These are phyloP conservation scores for Mucor circinelloides DNA, from an alignment of 371 early-diverging fungal genomes.

Conservation along the genomic window DNA sequence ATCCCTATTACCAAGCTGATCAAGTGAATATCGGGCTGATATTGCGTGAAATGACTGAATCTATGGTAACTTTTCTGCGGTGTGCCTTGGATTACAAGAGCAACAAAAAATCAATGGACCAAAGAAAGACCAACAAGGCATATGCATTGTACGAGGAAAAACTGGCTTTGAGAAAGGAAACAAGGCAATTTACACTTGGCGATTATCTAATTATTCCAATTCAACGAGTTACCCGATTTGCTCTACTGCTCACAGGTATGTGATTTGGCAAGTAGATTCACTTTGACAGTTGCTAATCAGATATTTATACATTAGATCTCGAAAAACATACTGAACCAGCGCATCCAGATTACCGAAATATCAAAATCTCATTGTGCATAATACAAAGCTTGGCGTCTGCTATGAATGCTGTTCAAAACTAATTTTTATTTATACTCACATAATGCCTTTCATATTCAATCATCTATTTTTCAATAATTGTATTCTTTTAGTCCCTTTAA, in stretches of 20 bases:
- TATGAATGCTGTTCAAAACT: conserved; percentile 48
- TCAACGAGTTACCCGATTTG: conserved; percentile 43
- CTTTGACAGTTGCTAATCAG: background rate
- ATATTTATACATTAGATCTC: conserved; percentile 29
- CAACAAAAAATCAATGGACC: conserved; percentile 27
- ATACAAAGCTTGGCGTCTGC: conserved; percentile 40
- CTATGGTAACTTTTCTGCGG: conserved; percentile 33
- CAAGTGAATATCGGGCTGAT: conserved; percentile 20
- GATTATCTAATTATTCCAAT: conserved; percentile 49
- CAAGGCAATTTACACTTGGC: conserved; percentile 34
- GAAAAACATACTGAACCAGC: conserved; percentile 41
- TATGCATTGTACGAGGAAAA: conserved; percentile 34
- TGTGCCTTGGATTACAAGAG: conserved; percentile 42
- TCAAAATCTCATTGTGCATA: conserved; percentile 32
- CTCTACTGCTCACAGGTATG: conserved; percentile 39
- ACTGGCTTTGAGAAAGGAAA: conserved; percentile 35
- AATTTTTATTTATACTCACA: conserved; percentile 2
- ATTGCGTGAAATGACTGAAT: conserved; percentile 28
- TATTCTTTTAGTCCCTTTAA: no score
- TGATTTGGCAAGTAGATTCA: background rate
- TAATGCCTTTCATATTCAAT: no score
- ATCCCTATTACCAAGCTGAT: background rate
- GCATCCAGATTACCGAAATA: conserved; percentile 41
- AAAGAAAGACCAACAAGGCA: conserved; percentile 17
- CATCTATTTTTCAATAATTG: no score